Conservation (phyloP, 2,329 filamentous ascomycete genomes). For the Fusarium domesticum region DNA sequence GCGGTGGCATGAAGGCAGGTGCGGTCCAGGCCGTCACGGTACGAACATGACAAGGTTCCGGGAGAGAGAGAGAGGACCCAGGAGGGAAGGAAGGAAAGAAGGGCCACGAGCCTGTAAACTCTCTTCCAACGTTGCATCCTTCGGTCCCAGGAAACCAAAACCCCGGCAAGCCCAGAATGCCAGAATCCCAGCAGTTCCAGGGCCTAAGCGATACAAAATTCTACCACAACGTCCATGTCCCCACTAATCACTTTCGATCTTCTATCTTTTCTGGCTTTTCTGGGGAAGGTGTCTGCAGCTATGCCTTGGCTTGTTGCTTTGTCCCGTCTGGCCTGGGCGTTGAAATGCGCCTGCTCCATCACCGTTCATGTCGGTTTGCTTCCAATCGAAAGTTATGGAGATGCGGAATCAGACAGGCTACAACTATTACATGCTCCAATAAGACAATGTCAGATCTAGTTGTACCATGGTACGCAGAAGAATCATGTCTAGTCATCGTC, state of each 20-base stretch:
- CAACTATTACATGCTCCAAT: too few relatives aligned
- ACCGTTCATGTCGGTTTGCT: slow-evolving; percentile 9
- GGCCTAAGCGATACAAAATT: slow-evolving; percentile 11
- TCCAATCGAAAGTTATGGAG: background rate
- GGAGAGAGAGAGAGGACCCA: slow-evolving; percentile 3
- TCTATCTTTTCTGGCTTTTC: slow-evolving; percentile 19
- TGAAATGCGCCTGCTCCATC: slow-evolving; percentile 21
- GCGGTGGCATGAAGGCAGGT: background rate
- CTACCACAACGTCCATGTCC: slow-evolving; percentile 21
- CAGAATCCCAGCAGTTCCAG: slow-evolving; percentile 8
- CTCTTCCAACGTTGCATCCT: background rate
- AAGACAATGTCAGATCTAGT: too few relatives aligned
- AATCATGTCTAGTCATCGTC: too few relatives aligned
- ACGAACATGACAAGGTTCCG: background rate
- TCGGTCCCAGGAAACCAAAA: background rate
- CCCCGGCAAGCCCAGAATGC: background rate
- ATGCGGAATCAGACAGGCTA: background rate
- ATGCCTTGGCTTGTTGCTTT: slow-evolving; percentile 25
- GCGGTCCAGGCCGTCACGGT: background rate
- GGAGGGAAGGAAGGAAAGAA: background rate
- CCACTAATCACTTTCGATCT: slow-evolving; percentile 21
- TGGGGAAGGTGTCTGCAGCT: slow-evolving; percentile 22
- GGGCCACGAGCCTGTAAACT: background rate
- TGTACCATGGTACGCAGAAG: too few relatives aligned
- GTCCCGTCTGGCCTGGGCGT: slow-evolving; percentile 26